phyloP scores from a whole-genome alignment of 768 basidiomycete species.

The Mycena filopes region DNA sequence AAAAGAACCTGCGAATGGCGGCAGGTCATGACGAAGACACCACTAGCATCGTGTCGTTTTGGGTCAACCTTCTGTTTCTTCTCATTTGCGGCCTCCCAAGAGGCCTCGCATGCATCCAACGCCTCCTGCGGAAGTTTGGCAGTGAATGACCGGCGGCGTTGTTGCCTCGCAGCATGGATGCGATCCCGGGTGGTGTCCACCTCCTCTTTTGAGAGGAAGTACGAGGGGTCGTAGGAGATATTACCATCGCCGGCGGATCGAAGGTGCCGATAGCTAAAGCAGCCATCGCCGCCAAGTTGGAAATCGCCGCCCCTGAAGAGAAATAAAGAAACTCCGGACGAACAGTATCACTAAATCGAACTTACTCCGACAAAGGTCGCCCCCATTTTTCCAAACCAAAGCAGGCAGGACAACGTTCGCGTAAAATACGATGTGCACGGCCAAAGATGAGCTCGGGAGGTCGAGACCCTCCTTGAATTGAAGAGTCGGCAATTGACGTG shows the following conservation, averaged over 20 bases:
- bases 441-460: too few relatives aligned
- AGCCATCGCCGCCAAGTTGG: constrained; percentile 50
- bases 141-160: not conserved
- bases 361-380: constrained; percentile 35
- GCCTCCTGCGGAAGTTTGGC: constrained; percentile 44
- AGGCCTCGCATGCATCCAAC: constrained; percentile 46
- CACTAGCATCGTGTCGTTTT: constrained; percentile 44
- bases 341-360: not conserved
- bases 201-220: constrained; percentile 46
- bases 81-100: constrained; percentile 45
- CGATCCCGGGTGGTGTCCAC: constrained; percentile 45
- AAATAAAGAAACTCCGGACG: not conserved
- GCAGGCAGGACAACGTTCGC: constrained; percentile 46
- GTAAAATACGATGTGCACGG: constrained; percentile 40
- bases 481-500: too few relatives aligned
- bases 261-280: constrained; percentile 51
- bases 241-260: constrained; percentile 43
- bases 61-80: constrained; percentile 40
- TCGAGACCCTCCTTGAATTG: too few relatives aligned
- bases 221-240: constrained; percentile 42
- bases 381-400: constrained; percentile 43
- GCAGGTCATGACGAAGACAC: constrained; percentile 52
- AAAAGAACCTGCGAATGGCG: constrained; percentile 49
- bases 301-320: constrained; percentile 46
- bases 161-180: constrained; percentile 40